Evolutionary conservation across 148 eudicot species (phyloP), one percentile per base, ranked within the genome.

Genomic region (Rhododendron williamsianum): DNA sequence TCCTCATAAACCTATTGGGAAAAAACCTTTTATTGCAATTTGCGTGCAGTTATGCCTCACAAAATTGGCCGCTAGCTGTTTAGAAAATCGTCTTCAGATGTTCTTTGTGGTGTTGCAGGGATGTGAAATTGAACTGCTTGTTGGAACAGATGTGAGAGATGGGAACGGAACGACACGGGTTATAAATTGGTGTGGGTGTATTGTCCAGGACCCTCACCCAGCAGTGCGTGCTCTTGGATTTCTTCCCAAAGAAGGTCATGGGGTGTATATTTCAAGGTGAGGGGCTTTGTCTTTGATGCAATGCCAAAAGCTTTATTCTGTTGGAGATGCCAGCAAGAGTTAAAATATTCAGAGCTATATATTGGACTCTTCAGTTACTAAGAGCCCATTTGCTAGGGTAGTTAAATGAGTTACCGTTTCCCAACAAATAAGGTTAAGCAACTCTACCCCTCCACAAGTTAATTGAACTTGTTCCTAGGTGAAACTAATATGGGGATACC

Each of bases 201-300:
- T 92, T 80, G 94, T 95, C 86, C 99, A 97, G 56, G 98, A 97
- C 78, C 95, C 99, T 88, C 98, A 95, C 85, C 90, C 98, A 38
- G 97, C 97, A 11, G 99, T 96, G 11, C 92, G 99, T 86, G 96
- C 99, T 86, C 97, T 94, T 80, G 99, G 97, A 51, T 96, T 94
- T 92, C 94, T 96, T 88, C 99, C 99, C 80, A 87, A 92, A 85
- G 94, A 96, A 91, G 99, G 98, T 35, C 99, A 96, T 92, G 99
- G 99, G 82, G 98, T 96, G 84, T 96, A 93, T 89, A 94, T 95
- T 54, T 90, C 97, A 65, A 94, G 97, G 99, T 95, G 81, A 83
- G 81, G 16, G 73, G 69, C 33, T 46, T 67, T 48, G 71, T 30
- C 30, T 71, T 21, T 52, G 4, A 76, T 60, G 43, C 49, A 13